phyloP scores from a whole-genome alignment of 805 yeast species.

The Teunomyces atbi region DNA sequence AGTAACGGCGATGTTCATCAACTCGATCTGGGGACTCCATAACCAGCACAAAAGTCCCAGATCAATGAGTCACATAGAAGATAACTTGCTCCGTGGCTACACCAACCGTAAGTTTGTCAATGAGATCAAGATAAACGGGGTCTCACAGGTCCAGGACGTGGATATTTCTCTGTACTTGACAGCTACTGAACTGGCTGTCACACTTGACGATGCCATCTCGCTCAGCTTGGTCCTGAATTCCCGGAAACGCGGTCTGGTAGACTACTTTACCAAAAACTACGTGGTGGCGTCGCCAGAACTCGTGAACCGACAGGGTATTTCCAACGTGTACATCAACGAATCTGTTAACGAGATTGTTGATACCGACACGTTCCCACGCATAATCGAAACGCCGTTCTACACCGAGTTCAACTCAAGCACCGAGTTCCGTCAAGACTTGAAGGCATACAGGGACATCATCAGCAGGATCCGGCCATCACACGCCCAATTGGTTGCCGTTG shows the following conservation, averaged over 20 bases:
- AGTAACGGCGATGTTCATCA: slow-evolving; percentile 29
- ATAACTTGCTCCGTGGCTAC: slow-evolving; percentile 41
- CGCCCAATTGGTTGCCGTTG: slow-evolving; percentile 14
- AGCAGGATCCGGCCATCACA: slow-evolving; percentile 16
- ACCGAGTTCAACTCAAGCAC: slow-evolving; percentile 27
- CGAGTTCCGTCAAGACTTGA: slow-evolving; percentile 25
- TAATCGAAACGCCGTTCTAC: slow-evolving; percentile 3
- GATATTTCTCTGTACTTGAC: slow-evolving; percentile 14
- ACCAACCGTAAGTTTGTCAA: slow-evolving; percentile 49
- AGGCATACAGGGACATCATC: slow-evolving; percentile 23
- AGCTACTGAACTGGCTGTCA: neutral
- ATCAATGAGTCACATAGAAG: slow-evolving; percentile 46
- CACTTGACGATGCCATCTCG: neutral
- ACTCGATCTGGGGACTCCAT: slow-evolving; percentile 45
- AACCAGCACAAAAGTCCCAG: slow-evolving; percentile 30
- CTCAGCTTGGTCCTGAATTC: neutral
- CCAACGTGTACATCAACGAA: slow-evolving; percentile 3
- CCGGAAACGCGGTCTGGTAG: slow-evolving; percentile 6
- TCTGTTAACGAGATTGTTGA: slow-evolving; percentile 12
- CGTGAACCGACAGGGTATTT: neutral
- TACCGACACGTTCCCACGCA: slow-evolving; percentile 16
- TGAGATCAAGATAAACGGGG: slow-evolving; percentile 21
- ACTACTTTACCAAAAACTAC: slow-evolving; percentile 10
- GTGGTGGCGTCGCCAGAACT: slow-evolving; percentile 2
- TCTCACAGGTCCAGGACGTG: slow-evolving; percentile 12